Evolutionary conservation across 1,284 basidiomycete genomes (phyloP).

Genomic region (Mycena sp.): DNA sequence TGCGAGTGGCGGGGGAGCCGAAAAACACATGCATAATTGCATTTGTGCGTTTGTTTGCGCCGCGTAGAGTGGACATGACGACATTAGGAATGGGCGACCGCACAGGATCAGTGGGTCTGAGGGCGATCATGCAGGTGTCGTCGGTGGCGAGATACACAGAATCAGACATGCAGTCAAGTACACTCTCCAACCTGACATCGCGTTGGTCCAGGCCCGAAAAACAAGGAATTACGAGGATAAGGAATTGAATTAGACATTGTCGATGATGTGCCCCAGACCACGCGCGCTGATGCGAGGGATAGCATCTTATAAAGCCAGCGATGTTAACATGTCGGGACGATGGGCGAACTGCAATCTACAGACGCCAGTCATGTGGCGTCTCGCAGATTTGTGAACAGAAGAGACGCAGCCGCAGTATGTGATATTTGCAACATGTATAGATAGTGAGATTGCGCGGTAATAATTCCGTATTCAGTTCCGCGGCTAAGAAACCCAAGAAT

Average conservation of each 20-base stretch:
- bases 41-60: background rate
- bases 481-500: background rate
- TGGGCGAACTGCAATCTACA: background rate
- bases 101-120: constrained; percentile 24
- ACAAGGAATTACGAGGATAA: background rate
- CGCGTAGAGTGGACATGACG: background rate
- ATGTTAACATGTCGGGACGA: constrained; percentile 20
- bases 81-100: constrained; percentile 26
- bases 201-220: constrained; percentile 18
- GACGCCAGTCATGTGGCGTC: background rate
- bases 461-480: background rate
- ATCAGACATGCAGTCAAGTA: background rate
- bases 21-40: constrained; percentile 3
- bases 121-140: background rate
- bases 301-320: background rate
- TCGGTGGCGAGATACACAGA: background rate
- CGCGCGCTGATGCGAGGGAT: background rate
- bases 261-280: background rate
- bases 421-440: background rate
- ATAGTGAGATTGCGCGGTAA: background rate
- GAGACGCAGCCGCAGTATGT: constrained; percentile 19
- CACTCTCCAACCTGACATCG: constrained; percentile 24
- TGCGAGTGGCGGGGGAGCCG: constrained; percentile 11
- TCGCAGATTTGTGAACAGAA: background rate
- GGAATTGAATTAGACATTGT: background rate